A percentile compares a stretch with the other conserved stretches of the same genome.
Evolutionary conservation across 2,329 filamentous ascomycete species (phyloP).

Genomic region (Cytospora piceae): DNA sequence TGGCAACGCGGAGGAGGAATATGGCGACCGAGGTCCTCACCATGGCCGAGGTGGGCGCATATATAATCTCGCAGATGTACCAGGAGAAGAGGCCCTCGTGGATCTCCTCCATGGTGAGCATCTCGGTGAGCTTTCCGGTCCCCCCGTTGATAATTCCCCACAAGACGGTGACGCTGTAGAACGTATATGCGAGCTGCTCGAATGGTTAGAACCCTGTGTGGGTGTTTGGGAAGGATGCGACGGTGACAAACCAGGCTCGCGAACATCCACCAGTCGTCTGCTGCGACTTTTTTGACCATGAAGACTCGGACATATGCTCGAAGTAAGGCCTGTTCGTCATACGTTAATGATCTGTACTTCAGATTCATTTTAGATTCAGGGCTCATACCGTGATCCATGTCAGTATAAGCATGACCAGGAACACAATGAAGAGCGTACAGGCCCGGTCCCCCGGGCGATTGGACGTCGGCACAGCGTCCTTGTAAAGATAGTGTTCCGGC

Average conservation of each 20-base stretch:
- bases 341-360: neutral
- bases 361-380: no score
- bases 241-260: slow-evolving; percentile 44
- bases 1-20: slow-evolving; percentile 47
- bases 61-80: slow-evolving; percentile 47
- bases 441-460: neutral
- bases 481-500: slow-evolving; percentile 12
- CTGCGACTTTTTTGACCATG: slow-evolving; percentile 46
- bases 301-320: slow-evolving; percentile 50
- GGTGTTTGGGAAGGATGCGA: neutral
- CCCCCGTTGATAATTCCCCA: slow-evolving; percentile 40
- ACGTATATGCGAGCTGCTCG: slow-evolving; percentile 42
- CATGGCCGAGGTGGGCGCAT: slow-evolving; percentile 45
- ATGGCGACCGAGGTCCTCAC: slow-evolving; percentile 47
- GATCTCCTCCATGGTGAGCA: slow-evolving; percentile 34
- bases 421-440: slow-evolving; percentile 16
- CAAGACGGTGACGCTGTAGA: slow-evolving; percentile 39
- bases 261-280: slow-evolving; percentile 55
- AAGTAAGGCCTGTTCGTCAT: slow-evolving; percentile 38
- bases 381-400: slow-evolving; percentile 23
- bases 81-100: slow-evolving; percentile 40
- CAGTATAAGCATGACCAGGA: slow-evolving; percentile 6
- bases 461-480: slow-evolving; percentile 5
- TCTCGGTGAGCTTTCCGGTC: slow-evolving; percentile 35
- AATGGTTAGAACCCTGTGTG: slow-evolving; percentile 7